Conservation (phyloP, 352 stramenopile genomes). For the Peronospora farinosa region DNA sequence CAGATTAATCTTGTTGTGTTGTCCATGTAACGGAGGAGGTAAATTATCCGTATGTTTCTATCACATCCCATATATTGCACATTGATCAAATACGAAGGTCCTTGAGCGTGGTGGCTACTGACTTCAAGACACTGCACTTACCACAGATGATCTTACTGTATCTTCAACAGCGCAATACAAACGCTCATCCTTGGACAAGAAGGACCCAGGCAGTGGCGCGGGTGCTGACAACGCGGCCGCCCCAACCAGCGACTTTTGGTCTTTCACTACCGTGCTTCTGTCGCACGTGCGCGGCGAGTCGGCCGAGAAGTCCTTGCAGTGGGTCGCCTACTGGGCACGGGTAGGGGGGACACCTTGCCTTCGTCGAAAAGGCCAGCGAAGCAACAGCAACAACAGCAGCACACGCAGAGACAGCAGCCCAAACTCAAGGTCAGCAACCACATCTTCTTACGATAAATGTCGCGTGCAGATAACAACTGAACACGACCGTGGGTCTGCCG, state of each 20-base stretch:
- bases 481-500: no score
- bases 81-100: constrained; percentile 80
- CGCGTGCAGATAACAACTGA: not conserved
- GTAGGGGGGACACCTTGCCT: constrained; percentile 32
- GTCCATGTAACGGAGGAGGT: constrained; percentile 71
- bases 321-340: constrained; percentile 24
- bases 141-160: constrained; percentile 85
- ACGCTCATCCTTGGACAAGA: constrained; percentile 41
- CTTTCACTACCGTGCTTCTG: constrained; percentile 46
- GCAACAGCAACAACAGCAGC: constrained; percentile 33
- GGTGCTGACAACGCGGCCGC: not conserved
- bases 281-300: constrained; percentile 34
- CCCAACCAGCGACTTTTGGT: constrained; percentile 11
- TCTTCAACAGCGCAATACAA: constrained; percentile 72
- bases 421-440: constrained; percentile 1
- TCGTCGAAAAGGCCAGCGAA: constrained; percentile 23
- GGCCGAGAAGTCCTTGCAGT: constrained; percentile 28
- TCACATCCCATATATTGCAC: constrained; percentile 61
- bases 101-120: constrained; percentile 71
- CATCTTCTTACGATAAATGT: not conserved
- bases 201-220: constrained; percentile 1
- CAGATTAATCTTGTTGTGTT: constrained; percentile 83
- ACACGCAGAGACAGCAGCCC: constrained; percentile 1
- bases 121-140: constrained; percentile 80
- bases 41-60: constrained; percentile 62